Base-by-base conservation (phyloP, 2,329 filamentous ascomycete species). In the Fusarium sarcochroum region DNA sequence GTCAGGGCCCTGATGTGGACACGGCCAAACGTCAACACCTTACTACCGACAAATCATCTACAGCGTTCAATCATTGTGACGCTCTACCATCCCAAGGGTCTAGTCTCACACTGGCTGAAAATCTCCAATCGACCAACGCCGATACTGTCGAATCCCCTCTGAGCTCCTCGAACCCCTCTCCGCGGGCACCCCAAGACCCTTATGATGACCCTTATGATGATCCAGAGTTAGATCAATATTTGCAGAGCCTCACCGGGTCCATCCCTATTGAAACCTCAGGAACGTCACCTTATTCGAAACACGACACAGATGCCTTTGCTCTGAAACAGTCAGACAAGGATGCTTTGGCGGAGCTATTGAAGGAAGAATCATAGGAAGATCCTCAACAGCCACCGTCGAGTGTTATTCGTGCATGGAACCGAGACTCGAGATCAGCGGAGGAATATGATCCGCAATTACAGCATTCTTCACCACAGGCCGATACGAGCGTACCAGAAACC, bases 361-460 rank as follows among this genome's bases (percentile, higher is more conserved):
- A 60, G 14, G 59, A 38, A 15, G 35, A 41, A 23, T 21, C 49
- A 18, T 59, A 46, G 27, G 27, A 62, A 50, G 58, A 58, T 34
- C 55, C 21, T 46, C 50, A 69, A 42, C 52, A 52, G 18, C 72
- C 73, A 27, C 73, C 74, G 11, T 72, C 80, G 7, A 82, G 77
- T 51, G 71, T 81, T n/a, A 48, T 77, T 17, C 66, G 73, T 58
- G 69, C 59, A 55, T 77, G 76, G 68, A 75, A 78, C 44, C 63
- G 72, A 41, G 75, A 76, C 25, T 80, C 79, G 3, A 76, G 74
- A 48, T 78, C 76, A 10, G 76, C 71, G 5, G 70, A 72, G 9
- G 76, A 78, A 42, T 82, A 77, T 52, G 80, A 81, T 52, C 71
- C 76, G n/a, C 75, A 55, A 25, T 60, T 82, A 8, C 78, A 80